These are phyloP conservation scores for Lentithecium fluviatile DNA, from an alignment of 495 filamentous ascomycete genomes.

Conservation along the genomic window DNA sequence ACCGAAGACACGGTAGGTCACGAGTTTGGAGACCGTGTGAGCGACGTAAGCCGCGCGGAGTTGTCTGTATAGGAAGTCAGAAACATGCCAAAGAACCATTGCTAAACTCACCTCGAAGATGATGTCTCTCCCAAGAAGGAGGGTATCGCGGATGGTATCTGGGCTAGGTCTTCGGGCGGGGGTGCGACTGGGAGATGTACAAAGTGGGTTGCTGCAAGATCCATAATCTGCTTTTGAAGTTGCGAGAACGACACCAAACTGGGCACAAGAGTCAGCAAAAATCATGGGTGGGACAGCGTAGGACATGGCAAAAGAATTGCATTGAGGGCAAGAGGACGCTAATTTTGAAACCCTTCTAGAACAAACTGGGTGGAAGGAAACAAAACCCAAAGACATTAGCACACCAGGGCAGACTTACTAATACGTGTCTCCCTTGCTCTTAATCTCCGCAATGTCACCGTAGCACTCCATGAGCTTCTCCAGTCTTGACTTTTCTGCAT, in stretches of 20 bases:
- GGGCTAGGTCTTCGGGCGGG: constrained; percentile 52
- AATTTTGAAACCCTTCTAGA: constrained; percentile 19
- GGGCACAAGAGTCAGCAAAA: constrained; percentile 44
- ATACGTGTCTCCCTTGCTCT: constrained; percentile 60
- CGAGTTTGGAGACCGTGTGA: constrained; percentile 58
- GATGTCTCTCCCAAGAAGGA: constrained; percentile 51
- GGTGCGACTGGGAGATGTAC: constrained; percentile 57
- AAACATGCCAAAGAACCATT: neutral
- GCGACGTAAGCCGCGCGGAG: constrained; percentile 62
- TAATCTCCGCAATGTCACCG: constrained; percentile 60
- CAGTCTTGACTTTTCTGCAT: constrained; percentile 56
- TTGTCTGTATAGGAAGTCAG: constrained; percentile 33
- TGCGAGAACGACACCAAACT: constrained; percentile 61
- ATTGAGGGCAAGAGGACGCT: constrained; percentile 26
- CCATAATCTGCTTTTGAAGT: constrained; percentile 57
- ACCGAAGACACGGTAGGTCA: constrained; percentile 63
- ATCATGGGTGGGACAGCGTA: constrained; percentile 22
- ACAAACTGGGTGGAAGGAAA: neutral
- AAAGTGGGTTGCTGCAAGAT: constrained; percentile 59
- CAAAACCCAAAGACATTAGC: constrained; percentile 6
- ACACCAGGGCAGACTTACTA: constrained; percentile 54
- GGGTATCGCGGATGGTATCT: constrained; percentile 56
- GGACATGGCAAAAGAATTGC: constrained; percentile 19
- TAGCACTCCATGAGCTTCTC: constrained; percentile 58
- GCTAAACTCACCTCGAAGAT: constrained; percentile 44